Conservation (phyloP, 768 basidiomycete genomes). For the Punctularia strigosozonata region DNA sequence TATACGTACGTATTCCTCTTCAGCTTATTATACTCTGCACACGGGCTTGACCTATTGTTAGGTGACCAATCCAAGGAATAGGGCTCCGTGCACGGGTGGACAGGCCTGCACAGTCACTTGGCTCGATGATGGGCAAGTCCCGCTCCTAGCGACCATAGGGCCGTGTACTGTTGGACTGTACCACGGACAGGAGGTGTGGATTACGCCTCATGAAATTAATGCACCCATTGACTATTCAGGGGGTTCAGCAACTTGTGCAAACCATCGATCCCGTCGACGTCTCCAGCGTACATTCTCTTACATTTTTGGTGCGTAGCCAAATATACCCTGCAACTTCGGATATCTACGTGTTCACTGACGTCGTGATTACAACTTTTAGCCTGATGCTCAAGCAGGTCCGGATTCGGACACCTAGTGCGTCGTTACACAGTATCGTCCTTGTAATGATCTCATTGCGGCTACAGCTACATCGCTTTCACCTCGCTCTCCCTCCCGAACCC, state of each 20-base stretch:
- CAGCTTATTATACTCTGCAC: too few relatives aligned
- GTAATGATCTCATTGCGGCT: constrained; percentile 3
- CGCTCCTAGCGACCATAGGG: constrained; percentile 39
- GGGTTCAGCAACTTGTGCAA: constrained; percentile 42
- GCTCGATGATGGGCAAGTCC: constrained; percentile 49
- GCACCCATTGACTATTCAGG: not conserved
- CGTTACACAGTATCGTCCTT: not conserved
- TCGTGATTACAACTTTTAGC: constrained; percentile 26
- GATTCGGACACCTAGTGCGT: constrained; percentile 49
- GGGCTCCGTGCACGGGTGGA: too few relatives aligned
- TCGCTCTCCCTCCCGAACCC: constrained; percentile 22
- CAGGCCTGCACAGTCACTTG: constrained; percentile 43
- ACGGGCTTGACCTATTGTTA: too few relatives aligned
- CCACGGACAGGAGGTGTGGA: constrained; percentile 38
- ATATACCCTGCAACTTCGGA: not conserved
- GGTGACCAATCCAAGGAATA: too few relatives aligned
- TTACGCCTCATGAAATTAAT: not conserved
- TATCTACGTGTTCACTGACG: not conserved
- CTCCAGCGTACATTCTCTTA: constrained; percentile 28
- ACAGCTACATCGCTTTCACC: constrained; percentile 52
- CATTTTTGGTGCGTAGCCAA: constrained; percentile 39
- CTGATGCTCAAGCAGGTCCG: constrained; percentile 42
- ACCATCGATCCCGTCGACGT: constrained; percentile 45
- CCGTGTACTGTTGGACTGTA: constrained; percentile 44
- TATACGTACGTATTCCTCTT: too few relatives aligned